Conservation (phyloP, 768 basidiomycete species). For the Podaxis sp. region DNA sequence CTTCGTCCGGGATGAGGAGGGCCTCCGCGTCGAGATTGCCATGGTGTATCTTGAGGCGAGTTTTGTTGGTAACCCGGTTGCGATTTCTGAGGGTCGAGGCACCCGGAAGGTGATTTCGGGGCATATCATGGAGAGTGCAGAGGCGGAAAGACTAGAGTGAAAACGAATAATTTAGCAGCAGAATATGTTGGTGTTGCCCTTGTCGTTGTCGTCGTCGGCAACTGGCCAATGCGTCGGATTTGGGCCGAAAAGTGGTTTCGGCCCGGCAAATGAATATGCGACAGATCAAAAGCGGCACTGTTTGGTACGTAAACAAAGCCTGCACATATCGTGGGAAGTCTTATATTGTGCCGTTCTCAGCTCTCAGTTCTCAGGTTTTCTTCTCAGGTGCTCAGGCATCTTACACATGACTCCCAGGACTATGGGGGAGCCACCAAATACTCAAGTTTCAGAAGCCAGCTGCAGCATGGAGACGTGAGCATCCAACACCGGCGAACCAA, state of each 20-base stretch:
- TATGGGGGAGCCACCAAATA: background rate
- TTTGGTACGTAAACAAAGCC: slow-evolving; percentile 39
- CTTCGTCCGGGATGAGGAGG: slow-evolving; percentile 80
- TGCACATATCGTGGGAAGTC: slow-evolving; percentile 18
- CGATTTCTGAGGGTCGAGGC: slow-evolving; percentile 81
- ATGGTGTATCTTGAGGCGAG: slow-evolving; percentile 79
- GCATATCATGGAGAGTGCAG: slow-evolving; percentile 77
- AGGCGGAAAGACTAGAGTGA: slow-evolving; percentile 27
- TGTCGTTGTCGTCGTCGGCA: slow-evolving; percentile 52
- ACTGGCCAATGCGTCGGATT: slow-evolving; percentile 57
- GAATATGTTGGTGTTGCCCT: slow-evolving; percentile 37
- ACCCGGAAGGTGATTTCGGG: slow-evolving; percentile 75
- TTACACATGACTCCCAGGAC: background rate
- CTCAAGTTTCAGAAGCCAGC: background rate
- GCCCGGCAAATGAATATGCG: slow-evolving; percentile 46
- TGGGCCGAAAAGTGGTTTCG: slow-evolving; percentile 61
- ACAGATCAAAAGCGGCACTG: slow-evolving; percentile 32
- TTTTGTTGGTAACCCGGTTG: slow-evolving; percentile 92
- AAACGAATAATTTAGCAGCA: slow-evolving; percentile 36
- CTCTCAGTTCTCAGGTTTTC: slow-evolving; percentile 7
- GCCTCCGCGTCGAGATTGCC: slow-evolving; percentile 81
- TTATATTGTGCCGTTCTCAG: slow-evolving; percentile 10
- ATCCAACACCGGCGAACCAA: background rate
- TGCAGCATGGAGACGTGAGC: slow-evolving; percentile 6
- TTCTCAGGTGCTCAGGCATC: background rate